A percentile compares a stretch with the other conserved stretches of the same genome.
Conservation (phyloP, 2,329 filamentous ascomycete species). For the Colletotrichum neosansevieriae region DNA sequence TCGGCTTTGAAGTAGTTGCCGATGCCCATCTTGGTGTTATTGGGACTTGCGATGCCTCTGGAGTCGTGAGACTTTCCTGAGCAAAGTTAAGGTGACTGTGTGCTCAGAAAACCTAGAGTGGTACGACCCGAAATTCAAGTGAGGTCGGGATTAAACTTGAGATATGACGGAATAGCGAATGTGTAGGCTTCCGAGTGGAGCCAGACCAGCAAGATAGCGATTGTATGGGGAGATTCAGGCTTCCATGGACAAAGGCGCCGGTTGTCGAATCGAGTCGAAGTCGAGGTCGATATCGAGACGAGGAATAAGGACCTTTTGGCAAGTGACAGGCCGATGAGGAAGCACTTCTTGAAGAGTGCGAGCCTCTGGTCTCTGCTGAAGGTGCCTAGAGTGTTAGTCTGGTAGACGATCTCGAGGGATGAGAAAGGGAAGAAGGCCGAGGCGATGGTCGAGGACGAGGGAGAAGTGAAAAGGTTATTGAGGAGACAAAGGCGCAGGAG, state of each 20-base stretch:
- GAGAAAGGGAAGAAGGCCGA: slow-evolving; percentile 25
- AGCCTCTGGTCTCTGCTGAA: slow-evolving; percentile 30
- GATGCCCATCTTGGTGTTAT: slow-evolving; percentile 66
- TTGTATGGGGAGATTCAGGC: slow-evolving; percentile 21
- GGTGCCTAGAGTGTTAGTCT: slow-evolving; percentile 36
- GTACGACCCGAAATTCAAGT: background rate
- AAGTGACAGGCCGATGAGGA: slow-evolving; percentile 31
- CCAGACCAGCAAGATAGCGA: slow-evolving; percentile 23
- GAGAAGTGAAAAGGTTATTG: slow-evolving; percentile 35
- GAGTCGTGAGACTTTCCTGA: no score
- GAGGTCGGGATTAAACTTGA: background rate
- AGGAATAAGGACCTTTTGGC: slow-evolving; percentile 27
- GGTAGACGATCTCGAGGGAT: slow-evolving; percentile 33
- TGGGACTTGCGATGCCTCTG: background rate
- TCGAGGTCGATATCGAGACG: slow-evolving; percentile 1
- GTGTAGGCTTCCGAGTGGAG: slow-evolving; percentile 37
- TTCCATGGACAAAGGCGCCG: slow-evolving; percentile 28
- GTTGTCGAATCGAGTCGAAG: slow-evolving; percentile 17
- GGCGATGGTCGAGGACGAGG: slow-evolving; percentile 25
- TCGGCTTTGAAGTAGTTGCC: slow-evolving; percentile 72
- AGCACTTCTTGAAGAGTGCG: slow-evolving; percentile 26
- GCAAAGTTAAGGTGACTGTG: background rate
- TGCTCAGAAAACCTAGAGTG: background rate
- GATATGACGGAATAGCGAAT: slow-evolving; percentile 16
- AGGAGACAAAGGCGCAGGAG: slow-evolving; percentile 28